phyloP scores from a whole-genome alignment of 2,329 filamentous ascomycete genomes.

The Daldinia sp. region DNA sequence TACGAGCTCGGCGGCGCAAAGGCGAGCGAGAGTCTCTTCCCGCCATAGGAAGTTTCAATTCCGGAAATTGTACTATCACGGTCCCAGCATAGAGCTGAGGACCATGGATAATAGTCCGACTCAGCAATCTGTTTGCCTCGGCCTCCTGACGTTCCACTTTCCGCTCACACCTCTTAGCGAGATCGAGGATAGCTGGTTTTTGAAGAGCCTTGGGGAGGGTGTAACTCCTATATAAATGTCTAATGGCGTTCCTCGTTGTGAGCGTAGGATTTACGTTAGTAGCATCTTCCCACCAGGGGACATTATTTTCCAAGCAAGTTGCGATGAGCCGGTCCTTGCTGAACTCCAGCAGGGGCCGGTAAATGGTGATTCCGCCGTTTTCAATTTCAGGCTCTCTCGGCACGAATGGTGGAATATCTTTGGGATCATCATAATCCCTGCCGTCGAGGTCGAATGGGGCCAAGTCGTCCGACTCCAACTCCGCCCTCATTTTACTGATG shows the following conservation, averaged over 20 bases:
- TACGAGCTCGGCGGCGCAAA: constrained; percentile 47
- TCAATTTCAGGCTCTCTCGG: constrained; percentile 60
- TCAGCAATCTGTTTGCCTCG: constrained; percentile 68
- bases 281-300: constrained; percentile 85
- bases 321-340: constrained; percentile 78
- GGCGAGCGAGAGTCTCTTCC: constrained; percentile 40
- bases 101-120: constrained; percentile 59
- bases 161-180: constrained; percentile 66
- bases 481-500: constrained; percentile 38
- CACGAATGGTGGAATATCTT: constrained; percentile 28
- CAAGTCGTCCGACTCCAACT: constrained; percentile 30
- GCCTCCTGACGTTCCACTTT: constrained; percentile 60
- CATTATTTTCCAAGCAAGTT: constrained; percentile 75
- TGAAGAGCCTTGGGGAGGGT: constrained; percentile 77
- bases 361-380: constrained; percentile 73
- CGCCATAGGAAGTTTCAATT: constrained; percentile 44
- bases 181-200: constrained; percentile 70
- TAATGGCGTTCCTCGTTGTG: constrained; percentile 84
- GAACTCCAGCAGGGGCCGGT: constrained; percentile 78
- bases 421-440: constrained; percentile 39
- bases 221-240: constrained; percentile 71
- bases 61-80: constrained; percentile 60
- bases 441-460: constrained; percentile 41
- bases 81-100: constrained; percentile 64
- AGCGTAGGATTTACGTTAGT: constrained; percentile 84